A percentile compares a stretch with the other conserved stretches of the same genome.
Conservation (phyloP, 345 rosid genomes). For the Cochlearia excelsa region DNA sequence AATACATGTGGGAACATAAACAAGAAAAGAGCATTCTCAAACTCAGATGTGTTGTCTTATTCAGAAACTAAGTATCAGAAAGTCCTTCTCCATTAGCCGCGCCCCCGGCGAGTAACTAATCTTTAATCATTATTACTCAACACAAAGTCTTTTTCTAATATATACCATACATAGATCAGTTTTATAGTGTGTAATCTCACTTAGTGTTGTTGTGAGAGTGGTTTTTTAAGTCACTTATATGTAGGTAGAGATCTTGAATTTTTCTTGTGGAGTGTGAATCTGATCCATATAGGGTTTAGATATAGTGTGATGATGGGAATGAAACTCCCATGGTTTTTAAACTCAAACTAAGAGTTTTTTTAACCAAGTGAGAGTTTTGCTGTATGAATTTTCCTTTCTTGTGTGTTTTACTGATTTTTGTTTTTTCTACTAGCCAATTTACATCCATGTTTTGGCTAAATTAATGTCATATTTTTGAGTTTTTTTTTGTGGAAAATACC, state of each 20-base stretch:
- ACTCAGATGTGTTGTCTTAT: slow-evolving; percentile 43
- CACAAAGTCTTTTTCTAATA: slow-evolving; percentile 25
- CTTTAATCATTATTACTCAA: slow-evolving; percentile 27
- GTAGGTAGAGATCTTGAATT: slow-evolving; percentile 27
- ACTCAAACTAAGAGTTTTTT: slow-evolving; percentile 26
- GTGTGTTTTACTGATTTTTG: slow-evolving; percentile 9
- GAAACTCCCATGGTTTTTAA: slow-evolving; percentile 37
- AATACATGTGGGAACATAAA: slow-evolving; percentile 47
- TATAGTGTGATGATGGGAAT: slow-evolving; percentile 32
- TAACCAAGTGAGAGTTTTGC: slow-evolving; percentile 36
- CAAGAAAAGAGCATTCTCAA: slow-evolving; percentile 62
- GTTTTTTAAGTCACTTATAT: slow-evolving; percentile 24
- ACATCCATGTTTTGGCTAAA: slow-evolving; percentile 33
- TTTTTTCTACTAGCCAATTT: slow-evolving; percentile 17
- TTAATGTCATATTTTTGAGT: slow-evolving; percentile 21
- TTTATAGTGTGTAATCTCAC: slow-evolving; percentile 27
- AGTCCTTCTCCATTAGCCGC: background rate
- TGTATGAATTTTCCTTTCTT: background rate
- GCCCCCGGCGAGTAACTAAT: background rate
- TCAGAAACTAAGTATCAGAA: slow-evolving; percentile 57
- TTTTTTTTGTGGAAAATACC: slow-evolving; percentile 5
- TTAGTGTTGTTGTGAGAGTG: slow-evolving; percentile 28
- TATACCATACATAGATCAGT: slow-evolving; percentile 26
- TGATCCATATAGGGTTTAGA: slow-evolving; percentile 37
- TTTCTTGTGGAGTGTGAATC: slow-evolving; percentile 26